Evolutionary conservation across 768 basidiomycete genomes (phyloP).

Genomic region (Lyophyllum shimeji): DNA sequence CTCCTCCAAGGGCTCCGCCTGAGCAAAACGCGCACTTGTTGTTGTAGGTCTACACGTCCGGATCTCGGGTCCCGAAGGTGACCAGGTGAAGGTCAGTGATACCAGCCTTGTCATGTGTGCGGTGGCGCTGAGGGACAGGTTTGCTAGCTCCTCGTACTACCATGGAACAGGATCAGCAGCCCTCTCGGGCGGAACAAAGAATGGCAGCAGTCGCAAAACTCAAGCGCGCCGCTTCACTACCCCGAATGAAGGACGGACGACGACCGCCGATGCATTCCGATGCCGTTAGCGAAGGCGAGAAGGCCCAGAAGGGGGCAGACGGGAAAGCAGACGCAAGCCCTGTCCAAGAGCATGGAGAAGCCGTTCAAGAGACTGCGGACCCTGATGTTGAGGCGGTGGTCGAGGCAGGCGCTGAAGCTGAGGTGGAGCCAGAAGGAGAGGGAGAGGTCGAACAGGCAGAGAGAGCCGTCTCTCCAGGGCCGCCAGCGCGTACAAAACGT

Average conservation of each 20-base stretch:
- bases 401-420: conserved; percentile 7
- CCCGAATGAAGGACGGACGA: conserved; percentile 88
- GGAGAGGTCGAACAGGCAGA: conserved; percentile 36
- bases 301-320: conserved; percentile 41
- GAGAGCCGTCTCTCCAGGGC: conserved; percentile 42
- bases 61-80: conserved; percentile 7
- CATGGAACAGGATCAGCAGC: conserved; percentile 52
- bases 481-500: conserved; percentile 54
- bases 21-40: not conserved
- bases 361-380: conserved; percentile 1
- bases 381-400: conserved; percentile 3
- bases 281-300: conserved; percentile 82
- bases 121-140: conserved; percentile 11
- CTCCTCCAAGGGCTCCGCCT: not conserved
- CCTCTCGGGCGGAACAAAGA: conserved; percentile 67
- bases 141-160: conserved; percentile 13
- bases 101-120: conserved; percentile 3
- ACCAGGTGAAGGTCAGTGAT: conserved; percentile 16
- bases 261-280: conserved; percentile 86
- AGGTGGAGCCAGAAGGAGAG: conserved; percentile 25
- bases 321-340: conserved; percentile 30
- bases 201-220: conserved; percentile 87
- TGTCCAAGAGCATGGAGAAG: conserved; percentile 13
- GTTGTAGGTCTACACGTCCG: conserved; percentile 1
- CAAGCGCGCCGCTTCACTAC: conserved; percentile 88